Conservation (phyloP, 108 stramenopile species). For the Cyclotella kingstonii region DNA sequence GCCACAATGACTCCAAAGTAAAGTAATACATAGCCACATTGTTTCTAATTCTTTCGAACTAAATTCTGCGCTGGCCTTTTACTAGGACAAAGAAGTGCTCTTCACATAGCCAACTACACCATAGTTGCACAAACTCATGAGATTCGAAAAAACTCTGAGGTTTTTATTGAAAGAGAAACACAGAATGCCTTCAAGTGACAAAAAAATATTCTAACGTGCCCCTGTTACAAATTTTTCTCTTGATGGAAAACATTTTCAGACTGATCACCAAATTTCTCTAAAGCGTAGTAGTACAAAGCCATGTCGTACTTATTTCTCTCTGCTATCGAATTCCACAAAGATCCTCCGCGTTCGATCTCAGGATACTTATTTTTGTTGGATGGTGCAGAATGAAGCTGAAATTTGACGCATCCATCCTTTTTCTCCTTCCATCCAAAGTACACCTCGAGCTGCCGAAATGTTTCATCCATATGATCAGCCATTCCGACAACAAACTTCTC, state of each 20-base stretch:
- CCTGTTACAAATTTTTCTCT: too few species aligned
- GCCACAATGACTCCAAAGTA: too few species aligned
- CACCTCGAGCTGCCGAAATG: slow-evolving; percentile 30
- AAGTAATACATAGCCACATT: too few species aligned
- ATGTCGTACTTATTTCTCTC: slow-evolving; percentile 40
- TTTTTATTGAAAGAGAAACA: too few species aligned
- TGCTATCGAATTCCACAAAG: slow-evolving; percentile 23
- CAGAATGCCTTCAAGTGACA: too few species aligned
- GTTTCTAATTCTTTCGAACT: too few species aligned
- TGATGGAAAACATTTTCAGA: neutral
- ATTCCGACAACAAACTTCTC: slow-evolving; percentile 49
- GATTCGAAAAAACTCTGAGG: too few species aligned
- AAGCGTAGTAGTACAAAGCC: slow-evolving; percentile 32
- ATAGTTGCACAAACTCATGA: too few species aligned
- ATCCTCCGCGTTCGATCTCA: slow-evolving; percentile 15
- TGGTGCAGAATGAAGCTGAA: slow-evolving; percentile 15
- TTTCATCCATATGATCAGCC: slow-evolving; percentile 33
- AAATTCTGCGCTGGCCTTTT: too few species aligned
- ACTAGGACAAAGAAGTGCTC: too few species aligned
- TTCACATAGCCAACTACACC: too few species aligned
- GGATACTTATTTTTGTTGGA: slow-evolving; percentile 32
- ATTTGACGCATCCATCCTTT: slow-evolving; percentile 23
- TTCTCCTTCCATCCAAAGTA: slow-evolving; percentile 50
- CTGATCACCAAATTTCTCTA: slow-evolving; percentile 24
- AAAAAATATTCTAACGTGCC: too few species aligned